These are phyloP conservation scores for Metarhizium humberi DNA, from an alignment of 2,329 filamentous ascomycete species.

Conservation along the genomic window DNA sequence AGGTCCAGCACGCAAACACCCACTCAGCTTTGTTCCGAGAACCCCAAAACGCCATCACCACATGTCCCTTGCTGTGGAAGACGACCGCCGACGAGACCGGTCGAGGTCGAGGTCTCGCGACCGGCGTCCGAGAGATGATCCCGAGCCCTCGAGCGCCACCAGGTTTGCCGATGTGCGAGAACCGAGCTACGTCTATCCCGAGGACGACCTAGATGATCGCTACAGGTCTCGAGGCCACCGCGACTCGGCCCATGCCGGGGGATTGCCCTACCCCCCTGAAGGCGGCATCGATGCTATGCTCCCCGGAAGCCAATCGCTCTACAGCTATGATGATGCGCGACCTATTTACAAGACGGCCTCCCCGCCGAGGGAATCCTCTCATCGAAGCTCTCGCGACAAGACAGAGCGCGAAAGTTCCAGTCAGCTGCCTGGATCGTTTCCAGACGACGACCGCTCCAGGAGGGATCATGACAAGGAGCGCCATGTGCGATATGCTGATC, in stretches of 20 bases:
- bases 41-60: neutral
- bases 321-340: conserved; percentile 29
- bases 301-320: conserved; percentile 25
- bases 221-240: conserved; percentile 20
- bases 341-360: conserved; percentile 24
- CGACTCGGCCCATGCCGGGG: conserved; percentile 19
- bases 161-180: conserved; percentile 31
- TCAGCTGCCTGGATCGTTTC: conserved; percentile 23
- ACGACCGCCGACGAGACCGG: conserved; percentile 33
- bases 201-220: conserved; percentile 31
- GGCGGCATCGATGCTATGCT: conserved; percentile 27
- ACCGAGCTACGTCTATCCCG: conserved; percentile 30
- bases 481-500: conserved; percentile 15
- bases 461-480: conserved; percentile 11
- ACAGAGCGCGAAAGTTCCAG: conserved; percentile 18
- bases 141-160: conserved; percentile 19
- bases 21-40: too few relatives aligned
- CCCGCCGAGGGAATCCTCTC: conserved; percentile 24
- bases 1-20: neutral
- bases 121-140: conserved; percentile 21
- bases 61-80: conserved; percentile 45
- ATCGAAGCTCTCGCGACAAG: conserved; percentile 23
- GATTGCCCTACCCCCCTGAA: conserved; percentile 30
- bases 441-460: conserved; percentile 17
- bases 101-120: conserved; percentile 37